These are phyloP conservation scores for Medicago truncatula DNA, from an alignment of 306 rosid genomes.

Conservation along the genomic window DNA sequence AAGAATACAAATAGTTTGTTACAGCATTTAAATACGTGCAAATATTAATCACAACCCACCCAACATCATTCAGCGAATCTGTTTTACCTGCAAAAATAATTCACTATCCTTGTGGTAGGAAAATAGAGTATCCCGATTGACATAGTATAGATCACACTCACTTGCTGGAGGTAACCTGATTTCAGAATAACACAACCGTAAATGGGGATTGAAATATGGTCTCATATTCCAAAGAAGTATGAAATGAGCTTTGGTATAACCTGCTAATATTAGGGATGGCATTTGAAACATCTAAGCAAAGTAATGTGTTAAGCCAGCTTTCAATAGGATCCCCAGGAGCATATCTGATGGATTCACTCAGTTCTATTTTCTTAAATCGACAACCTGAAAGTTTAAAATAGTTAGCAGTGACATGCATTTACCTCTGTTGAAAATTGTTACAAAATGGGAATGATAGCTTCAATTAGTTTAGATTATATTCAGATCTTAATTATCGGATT, in stretches of 20 bases:
- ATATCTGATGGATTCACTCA: conserved; percentile 92
- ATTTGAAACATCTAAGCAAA: conserved; percentile 85
- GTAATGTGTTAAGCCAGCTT: conserved; percentile 83
- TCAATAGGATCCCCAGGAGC: conserved; percentile 93
- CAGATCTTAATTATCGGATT: background rate
- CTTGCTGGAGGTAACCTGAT: conserved; percentile 82
- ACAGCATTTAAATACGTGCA: conserved; percentile 22
- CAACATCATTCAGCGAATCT: conserved; percentile 28
- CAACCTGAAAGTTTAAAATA: conserved; percentile 62
- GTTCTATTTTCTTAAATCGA: conserved; percentile 79
- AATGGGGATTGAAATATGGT: conserved; percentile 35
- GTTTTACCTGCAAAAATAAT: conserved; percentile 88
- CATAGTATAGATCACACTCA: conserved; percentile 91
- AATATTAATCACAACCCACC: conserved; percentile 31
- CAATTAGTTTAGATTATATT: conserved; percentile 11
- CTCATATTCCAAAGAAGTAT: conserved; percentile 27
- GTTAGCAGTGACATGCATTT: conserved; percentile 32
- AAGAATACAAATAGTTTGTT: conserved; percentile 45
- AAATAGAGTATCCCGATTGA: conserved; percentile 94
- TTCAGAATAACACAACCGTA: conserved; percentile 26
- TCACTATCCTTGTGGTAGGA: conserved; percentile 93
- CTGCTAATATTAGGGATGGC: conserved; percentile 78
- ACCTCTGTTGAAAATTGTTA: conserved; percentile 2
- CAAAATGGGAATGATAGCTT: background rate
- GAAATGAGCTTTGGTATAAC: conserved; percentile 48